Percentiles rank a stretch among this genome's conserved stretches.
These are phyloP conservation scores for Vitis vinifera DNA, from an alignment of 164 flowering plant species.

Conservation along the genomic window ASM3070453v1 NC_081818.1:27588501-27589000, in stretches of 20 bases:
- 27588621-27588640: neutral
- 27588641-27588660: constrained; percentile 7
- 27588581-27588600: neutral
- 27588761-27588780: neutral
- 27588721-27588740: neutral
- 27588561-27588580: neutral
- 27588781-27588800: no score
- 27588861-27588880: no score
- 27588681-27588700: constrained; percentile 16
- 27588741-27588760: constrained; percentile 9
- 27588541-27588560: no score
- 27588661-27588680: constrained; percentile 27
- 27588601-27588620: constrained; percentile 10
- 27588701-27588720: constrained; percentile 5
- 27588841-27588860: neutral
- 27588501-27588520: neutral
- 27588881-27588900: no score
- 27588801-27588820: no score
- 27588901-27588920: no score
- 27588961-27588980: no score
- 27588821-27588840: no score
- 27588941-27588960: no score
- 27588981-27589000: no score
- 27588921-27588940: no score
- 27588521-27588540: no score